Evolutionary conservation across 768 basidiomycete genomes (phyloP).

Genomic region (Tylopilus felleus): DNA sequence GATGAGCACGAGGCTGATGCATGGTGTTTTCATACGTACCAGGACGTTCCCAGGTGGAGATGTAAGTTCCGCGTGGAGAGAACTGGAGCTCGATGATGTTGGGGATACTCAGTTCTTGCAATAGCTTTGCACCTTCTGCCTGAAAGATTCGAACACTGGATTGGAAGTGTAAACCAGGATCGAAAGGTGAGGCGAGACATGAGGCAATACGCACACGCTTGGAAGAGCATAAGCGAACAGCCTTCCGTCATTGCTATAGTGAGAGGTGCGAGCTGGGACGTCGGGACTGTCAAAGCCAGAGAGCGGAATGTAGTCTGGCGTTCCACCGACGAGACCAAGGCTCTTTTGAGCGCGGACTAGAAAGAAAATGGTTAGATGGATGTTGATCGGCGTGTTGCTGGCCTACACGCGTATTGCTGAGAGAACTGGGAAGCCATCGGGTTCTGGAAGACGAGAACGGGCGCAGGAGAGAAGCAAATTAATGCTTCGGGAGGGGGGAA

Average conservation of each 20-base stretch:
- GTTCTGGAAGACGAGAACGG: conserved; percentile 32
- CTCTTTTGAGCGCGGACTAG: conserved; percentile 93
- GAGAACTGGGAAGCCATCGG: conserved; percentile 70
- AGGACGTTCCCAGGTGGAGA: conserved; percentile 95
- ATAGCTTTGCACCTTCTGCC: conserved; percentile 66
- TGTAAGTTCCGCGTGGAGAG: conserved; percentile 88
- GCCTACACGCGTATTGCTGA: conserved; percentile 85
- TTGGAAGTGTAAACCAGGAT: conserved; percentile 11
- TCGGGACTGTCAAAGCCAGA: conserved; percentile 66
- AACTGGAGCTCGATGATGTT: conserved; percentile 84
- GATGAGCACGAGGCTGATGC: conserved; percentile 25
- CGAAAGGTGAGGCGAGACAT: conserved; percentile 7
- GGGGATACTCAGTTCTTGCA: conserved; percentile 70
- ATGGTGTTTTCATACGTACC: conserved; percentile 37
- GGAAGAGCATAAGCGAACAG: conserved; percentile 84
- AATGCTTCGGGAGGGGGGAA: conserved; percentile 57
- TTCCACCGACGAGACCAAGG: conserved; percentile 79
- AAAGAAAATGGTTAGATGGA: conserved; percentile 16
- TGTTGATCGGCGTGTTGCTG: conserved; percentile 6
- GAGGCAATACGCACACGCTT: conserved; percentile 51
- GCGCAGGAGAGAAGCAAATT: conserved; percentile 63
- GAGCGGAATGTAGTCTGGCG: conserved; percentile 69
- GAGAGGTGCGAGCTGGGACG: conserved; percentile 67
- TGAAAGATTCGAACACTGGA: conserved; percentile 72
- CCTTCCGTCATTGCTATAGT: conserved; percentile 84